A percentile compares a stretch with the other conserved stretches of the same genome.
Conservation (phyloP, 2,329 filamentous ascomycete species). For the Microcyclospora pomicola region DNA sequence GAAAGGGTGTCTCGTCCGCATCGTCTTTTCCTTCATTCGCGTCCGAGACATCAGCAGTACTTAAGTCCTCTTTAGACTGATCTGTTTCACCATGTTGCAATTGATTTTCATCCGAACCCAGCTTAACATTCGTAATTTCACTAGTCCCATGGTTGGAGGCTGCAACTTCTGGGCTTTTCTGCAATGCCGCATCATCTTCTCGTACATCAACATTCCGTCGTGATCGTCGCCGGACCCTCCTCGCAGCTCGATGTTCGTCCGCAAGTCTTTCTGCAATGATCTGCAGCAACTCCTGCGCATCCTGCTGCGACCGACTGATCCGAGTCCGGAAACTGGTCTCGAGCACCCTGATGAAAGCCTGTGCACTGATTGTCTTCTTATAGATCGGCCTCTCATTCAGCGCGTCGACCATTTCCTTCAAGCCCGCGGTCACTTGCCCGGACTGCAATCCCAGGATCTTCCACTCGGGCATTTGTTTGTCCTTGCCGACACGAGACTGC, state of each 20-base stretch:
- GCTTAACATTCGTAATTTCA: slow-evolving; percentile 6
- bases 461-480: slow-evolving; percentile 26
- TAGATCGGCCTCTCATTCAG: slow-evolving; percentile 89
- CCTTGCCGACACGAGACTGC: slow-evolving; percentile 41
- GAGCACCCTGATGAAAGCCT: slow-evolving; percentile 67
- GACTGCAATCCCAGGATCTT: slow-evolving; percentile 52
- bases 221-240: slow-evolving; percentile 53
- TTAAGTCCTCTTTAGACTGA: slow-evolving; percentile 8
- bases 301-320: slow-evolving; percentile 89
- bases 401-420: slow-evolving; percentile 85
- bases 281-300: slow-evolving; percentile 94
- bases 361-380: slow-evolving; percentile 82
- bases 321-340: slow-evolving; percentile 78
- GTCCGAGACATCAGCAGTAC: slow-evolving; percentile 5
- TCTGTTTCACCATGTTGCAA: background rate
- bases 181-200: slow-evolving; percentile 1
- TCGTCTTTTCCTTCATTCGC: slow-evolving; percentile 10
- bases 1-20: slow-evolving; percentile 44
- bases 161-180: slow-evolving; percentile 3
- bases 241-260: slow-evolving; percentile 84
- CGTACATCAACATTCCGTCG: slow-evolving; percentile 10
- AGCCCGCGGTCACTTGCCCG: slow-evolving; percentile 67
- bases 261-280: slow-evolving; percentile 82
- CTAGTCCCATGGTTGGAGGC: slow-evolving; percentile 1
- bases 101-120: slow-evolving; percentile 5